Base-by-base conservation (phyloP, 2,329 filamentous ascomycete species). In the Monosporascus cannonballus region DNA sequence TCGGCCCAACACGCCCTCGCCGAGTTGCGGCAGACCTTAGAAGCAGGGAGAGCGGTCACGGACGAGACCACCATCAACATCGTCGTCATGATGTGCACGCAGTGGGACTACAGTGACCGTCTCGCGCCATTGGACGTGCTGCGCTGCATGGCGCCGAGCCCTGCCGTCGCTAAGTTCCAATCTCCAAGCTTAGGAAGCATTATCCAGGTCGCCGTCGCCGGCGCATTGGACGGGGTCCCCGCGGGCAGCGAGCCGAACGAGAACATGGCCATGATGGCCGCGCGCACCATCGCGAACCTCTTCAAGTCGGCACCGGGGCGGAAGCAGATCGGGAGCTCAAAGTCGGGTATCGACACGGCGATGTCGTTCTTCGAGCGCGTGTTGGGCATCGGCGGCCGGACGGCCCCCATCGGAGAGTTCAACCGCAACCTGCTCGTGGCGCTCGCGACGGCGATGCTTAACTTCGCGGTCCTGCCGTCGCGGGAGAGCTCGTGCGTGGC, bases 251-350 rank as follows among this genome's bases (percentile, higher is more conserved):
- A 79, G 0, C 76, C 87, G 0, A 84, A 84, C 38, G 79, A 86
- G 50, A 96, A 96, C 69, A 90, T 90, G 59, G 81, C 84, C 11
- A 96, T 97, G 86, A 88, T 99, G 76, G 85, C 87, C 0, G 77
- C 90, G 14, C 87, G 94, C 4, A 82, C 86, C 15, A 77, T 97
- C 48, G 86, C 84, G 30, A 99, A 99, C 61, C 75, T 96, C 7
- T 96, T 96, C 65, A 80, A 83, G 55, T 89, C 89, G 0, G 73
- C 82, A 0, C 77, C 86, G 52, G 94, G 94, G 17, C 83, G 89
- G 22, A 73, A 75, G 46, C 71, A 90, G 3, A 82, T 84, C 6
- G 78, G 81, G 14, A 73, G 73, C 20, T 74, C 76, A 44, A 44
- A 46, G 25, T 82, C 85, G 1, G 69, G 77, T 17, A 69, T 72